phyloP scores from a whole-genome alignment of 1,284 basidiomycete species.

The Apiotrichum porosum region DNA sequence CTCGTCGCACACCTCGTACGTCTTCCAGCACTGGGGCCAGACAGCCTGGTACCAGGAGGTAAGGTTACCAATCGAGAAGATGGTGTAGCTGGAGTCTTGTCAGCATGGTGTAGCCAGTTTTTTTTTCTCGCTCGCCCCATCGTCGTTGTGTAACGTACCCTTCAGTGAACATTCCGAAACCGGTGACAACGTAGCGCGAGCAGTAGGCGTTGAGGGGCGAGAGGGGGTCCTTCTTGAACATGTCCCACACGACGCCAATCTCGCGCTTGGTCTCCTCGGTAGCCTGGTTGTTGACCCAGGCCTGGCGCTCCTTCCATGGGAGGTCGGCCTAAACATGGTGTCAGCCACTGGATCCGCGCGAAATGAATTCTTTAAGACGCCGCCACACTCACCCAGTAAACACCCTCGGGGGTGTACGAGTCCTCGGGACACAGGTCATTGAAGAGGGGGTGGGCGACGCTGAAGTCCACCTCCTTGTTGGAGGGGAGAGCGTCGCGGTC shows the following conservation, averaged over 20 bases:
- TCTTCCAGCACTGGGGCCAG: slow-evolving; percentile 54
- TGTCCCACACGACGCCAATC: slow-evolving; percentile 46
- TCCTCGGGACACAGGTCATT: slow-evolving; percentile 45
- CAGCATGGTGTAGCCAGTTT: background rate
- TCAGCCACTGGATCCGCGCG: background rate
- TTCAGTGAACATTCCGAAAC: slow-evolving; percentile 56
- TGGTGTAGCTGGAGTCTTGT: background rate
- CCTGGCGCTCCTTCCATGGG: slow-evolving; percentile 33
- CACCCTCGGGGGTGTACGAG: slow-evolving; percentile 37
- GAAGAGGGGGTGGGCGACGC: slow-evolving; percentile 41
- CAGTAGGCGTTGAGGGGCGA: slow-evolving; percentile 52
- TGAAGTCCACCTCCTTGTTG: slow-evolving; percentile 20
- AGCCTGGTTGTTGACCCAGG: slow-evolving; percentile 50
- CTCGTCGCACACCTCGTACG: slow-evolving; percentile 48
- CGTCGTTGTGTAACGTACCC: slow-evolving; percentile 35
- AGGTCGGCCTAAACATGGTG: slow-evolving; percentile 37
- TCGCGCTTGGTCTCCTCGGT: slow-evolving; percentile 51
- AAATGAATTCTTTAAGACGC: background rate
- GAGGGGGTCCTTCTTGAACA: slow-evolving; percentile 53
- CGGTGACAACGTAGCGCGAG: slow-evolving; percentile 52
- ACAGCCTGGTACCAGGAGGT: slow-evolving; percentile 51
- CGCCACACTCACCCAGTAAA: slow-evolving; percentile 41
- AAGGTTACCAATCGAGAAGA: slow-evolving; percentile 52
- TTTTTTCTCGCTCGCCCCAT: background rate
- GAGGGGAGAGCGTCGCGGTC: slow-evolving; percentile 5